phyloP scores from a whole-genome alignment of 2,329 filamentous ascomycete species.

The Pseudogymnoascus sp. region DNA sequence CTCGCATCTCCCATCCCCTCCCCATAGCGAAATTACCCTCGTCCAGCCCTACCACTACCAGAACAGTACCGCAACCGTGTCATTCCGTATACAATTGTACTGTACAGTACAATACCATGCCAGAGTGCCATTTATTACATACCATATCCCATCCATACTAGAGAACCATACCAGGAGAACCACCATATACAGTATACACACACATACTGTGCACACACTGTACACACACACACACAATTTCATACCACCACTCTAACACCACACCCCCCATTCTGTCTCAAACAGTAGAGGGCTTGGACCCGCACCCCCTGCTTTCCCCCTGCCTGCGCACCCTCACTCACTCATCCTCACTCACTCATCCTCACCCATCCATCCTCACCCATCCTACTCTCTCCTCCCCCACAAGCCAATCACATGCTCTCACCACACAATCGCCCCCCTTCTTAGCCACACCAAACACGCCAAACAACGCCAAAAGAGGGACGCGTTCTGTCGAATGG shows the following conservation, averaged over 20 bases:
- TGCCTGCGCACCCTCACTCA: not conserved
- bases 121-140: too few species aligned
- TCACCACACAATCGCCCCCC: not conserved
- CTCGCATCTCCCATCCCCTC: not conserved
- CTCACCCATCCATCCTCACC: not conserved
- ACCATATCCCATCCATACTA: not conserved
- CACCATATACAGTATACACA: not conserved
- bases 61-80: not conserved
- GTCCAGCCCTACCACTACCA: not conserved
- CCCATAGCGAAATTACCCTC: not conserved
- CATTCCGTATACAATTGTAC: too few species aligned
- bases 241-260: not conserved
- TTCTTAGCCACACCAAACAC: not conserved
- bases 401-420: not conserved
- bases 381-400: not conserved
- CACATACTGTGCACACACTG: not conserved
- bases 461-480: not conserved
- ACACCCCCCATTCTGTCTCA: not conserved
- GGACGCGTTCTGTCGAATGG: conserved; percentile 2
- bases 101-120: too few species aligned
- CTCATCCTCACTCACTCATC: not conserved
- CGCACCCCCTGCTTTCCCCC: not conserved
- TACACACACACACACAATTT: not conserved
- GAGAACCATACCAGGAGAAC: not conserved
- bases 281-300: conserved; percentile 2